A percentile compares a stretch with the other conserved stretches of the same genome.
Conservation (phyloP, 495 filamentous ascomycete genomes). For the Hyaloscypha hepaticicola region DNA sequence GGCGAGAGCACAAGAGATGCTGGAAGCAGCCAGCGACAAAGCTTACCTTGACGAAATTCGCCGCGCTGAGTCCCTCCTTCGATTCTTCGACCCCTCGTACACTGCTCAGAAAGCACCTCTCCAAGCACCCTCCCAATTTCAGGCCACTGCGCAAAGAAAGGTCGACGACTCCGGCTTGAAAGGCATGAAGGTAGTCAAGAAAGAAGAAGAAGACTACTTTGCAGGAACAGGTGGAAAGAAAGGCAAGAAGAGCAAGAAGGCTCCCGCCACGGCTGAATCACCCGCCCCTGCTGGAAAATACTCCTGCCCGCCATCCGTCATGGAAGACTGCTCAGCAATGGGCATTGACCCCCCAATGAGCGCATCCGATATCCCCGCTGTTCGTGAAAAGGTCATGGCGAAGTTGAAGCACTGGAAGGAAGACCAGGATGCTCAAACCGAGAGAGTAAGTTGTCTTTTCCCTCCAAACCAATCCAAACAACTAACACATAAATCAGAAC, state of each 20-base stretch:
- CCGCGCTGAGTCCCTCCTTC: constrained; percentile 78
- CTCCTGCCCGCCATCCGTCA: constrained; percentile 82
- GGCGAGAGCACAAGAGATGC: constrained; percentile 78
- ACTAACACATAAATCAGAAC: constrained; percentile 56
- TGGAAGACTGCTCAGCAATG: constrained; percentile 83
- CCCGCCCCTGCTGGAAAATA: constrained; percentile 60
- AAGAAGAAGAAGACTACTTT: constrained; percentile 88
- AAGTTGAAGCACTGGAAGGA: constrained; percentile 93
- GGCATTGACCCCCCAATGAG: constrained; percentile 84
- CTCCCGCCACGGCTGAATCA: constrained; percentile 40
- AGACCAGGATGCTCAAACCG: constrained; percentile 87
- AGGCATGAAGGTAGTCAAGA: constrained; percentile 73
- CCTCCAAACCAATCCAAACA: background rate
- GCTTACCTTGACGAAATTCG: constrained; percentile 92
- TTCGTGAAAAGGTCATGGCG: constrained; percentile 82
- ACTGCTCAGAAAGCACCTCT: constrained; percentile 64
- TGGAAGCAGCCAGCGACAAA: constrained; percentile 85
- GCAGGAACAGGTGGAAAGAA: constrained; percentile 80
- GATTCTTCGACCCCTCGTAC: constrained; percentile 82
- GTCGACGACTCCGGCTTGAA: constrained; percentile 76
- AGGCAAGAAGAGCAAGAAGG: constrained; percentile 83
- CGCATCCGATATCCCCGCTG: constrained; percentile 73
- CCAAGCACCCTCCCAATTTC: constrained; percentile 61
- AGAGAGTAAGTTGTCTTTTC: constrained; percentile 62
- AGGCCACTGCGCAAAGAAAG: constrained; percentile 74